phyloP scores from a whole-genome alignment of 2,329 filamentous ascomycete species.

The Ceratocystis lukuohia region DNA sequence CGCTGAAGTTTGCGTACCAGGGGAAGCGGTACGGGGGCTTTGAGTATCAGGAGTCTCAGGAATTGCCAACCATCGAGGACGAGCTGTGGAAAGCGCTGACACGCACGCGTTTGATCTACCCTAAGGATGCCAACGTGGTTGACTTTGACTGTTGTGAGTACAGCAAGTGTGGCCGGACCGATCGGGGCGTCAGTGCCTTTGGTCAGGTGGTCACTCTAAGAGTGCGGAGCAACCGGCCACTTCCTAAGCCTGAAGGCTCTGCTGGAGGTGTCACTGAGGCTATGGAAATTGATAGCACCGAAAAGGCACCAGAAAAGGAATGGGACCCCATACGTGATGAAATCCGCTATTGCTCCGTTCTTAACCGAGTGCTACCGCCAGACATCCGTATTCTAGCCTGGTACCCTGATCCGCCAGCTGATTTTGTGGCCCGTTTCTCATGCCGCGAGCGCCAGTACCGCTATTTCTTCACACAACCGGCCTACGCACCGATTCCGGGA shows the following conservation, averaged over 20 bases:
- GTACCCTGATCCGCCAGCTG: constrained; percentile 67
- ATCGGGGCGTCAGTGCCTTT: constrained; percentile 88
- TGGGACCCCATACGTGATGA: constrained; percentile 67
- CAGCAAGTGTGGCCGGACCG: constrained; percentile 87
- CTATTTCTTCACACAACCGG: constrained; percentile 96
- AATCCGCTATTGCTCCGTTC: constrained; percentile 64
- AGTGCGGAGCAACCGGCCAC: constrained; percentile 64
- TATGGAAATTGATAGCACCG: constrained; percentile 12
- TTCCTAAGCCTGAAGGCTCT: constrained; percentile 23
- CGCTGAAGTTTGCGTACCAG: constrained; percentile 85
- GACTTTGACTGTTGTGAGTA: constrained; percentile 81
- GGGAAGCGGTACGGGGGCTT: constrained; percentile 87
- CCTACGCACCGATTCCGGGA: constrained; percentile 48
- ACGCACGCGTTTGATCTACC: constrained; percentile 69
- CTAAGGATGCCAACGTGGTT: constrained; percentile 47
- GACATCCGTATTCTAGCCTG: constrained; percentile 88
- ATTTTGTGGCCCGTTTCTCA: constrained; percentile 84
- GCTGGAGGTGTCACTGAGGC: constrained; percentile 20
- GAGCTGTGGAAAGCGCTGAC: constrained; percentile 83
- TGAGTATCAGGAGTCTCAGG: constrained; percentile 65
- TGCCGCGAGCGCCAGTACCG: constrained; percentile 84
- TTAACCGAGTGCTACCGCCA: constrained; percentile 77
- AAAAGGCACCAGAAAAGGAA: constrained; percentile 24
- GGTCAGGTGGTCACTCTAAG: constrained; percentile 81
- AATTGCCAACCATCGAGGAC: constrained; percentile 75